Evolutionary conservation across 768 basidiomycete genomes (phyloP).

Genomic region (Amanita molliuscula): DNA sequence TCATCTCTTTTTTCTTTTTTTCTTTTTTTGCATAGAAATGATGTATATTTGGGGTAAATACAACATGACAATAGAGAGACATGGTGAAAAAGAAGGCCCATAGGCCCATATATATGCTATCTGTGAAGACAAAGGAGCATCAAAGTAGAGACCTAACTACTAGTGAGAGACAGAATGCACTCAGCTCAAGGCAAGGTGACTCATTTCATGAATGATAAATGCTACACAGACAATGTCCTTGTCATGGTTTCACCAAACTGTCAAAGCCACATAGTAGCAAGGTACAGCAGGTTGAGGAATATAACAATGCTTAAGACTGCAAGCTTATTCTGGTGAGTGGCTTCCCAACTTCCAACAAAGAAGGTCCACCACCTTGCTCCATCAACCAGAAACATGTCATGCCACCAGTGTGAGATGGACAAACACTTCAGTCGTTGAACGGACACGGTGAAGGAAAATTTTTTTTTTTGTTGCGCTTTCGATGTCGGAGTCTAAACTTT

Average conservation of each 20-base stretch:
- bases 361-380: conserved; percentile 5
- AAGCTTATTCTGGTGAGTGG: conserved; percentile 3
- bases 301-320: conserved; percentile 3
- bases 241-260: conserved; percentile 7
- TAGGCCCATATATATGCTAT: too few relatives aligned
- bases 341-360: conserved; percentile 3
- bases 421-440: conserved; percentile 5
- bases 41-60: neutral
- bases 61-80: too few relatives aligned
- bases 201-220: neutral
- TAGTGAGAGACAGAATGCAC: neutral
- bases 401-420: neutral
- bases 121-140: too few relatives aligned
- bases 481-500: too few relatives aligned
- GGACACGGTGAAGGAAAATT: conserved; percentile 3
- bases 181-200: neutral
- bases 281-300: conserved; percentile 7
- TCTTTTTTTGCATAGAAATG: too few relatives aligned
- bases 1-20: too few relatives aligned
- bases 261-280: conserved; percentile 7
- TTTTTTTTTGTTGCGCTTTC: too few relatives aligned
- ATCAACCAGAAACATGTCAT: conserved; percentile 4
- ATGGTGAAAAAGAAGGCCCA: too few relatives aligned
- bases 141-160: too few relatives aligned
- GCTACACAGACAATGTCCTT: neutral